Evolutionary conservation across 164 flowering plant species (phyloP).

Genomic region (Echeveria elegans): DNA sequence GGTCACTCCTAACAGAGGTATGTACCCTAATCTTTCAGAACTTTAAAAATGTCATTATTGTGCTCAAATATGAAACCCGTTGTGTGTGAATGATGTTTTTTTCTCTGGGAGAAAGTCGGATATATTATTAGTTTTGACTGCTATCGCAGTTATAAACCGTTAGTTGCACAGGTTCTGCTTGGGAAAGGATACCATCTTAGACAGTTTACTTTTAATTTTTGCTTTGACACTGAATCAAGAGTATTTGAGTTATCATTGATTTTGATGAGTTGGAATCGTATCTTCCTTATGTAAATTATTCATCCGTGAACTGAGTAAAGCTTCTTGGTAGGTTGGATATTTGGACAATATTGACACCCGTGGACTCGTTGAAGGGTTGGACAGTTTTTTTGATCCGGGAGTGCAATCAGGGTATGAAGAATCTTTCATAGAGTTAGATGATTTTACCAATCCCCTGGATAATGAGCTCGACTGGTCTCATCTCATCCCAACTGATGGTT

Average conservation of each 20-base stretch:
- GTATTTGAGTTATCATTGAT: neutral
- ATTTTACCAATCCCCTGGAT: neutral
- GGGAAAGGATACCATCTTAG: neutral
- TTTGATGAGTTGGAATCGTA: neutral
- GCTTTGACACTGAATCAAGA: neutral
- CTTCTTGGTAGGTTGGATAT: slow-evolving; percentile 11
- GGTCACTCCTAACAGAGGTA: slow-evolving; percentile 14
- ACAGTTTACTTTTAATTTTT: neutral
- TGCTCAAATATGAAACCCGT: neutral
- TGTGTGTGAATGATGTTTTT: neutral
- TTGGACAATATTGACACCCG: neutral
- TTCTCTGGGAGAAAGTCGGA: neutral
- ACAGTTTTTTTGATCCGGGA: neutral
- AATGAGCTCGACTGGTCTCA: neutral
- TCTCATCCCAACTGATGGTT: slow-evolving; percentile 2
- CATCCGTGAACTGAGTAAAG: neutral
- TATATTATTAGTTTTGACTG: neutral
- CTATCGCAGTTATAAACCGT: neutral
- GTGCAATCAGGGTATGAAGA: neutral
- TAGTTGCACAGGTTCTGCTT: neutral
- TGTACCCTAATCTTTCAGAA: neutral
- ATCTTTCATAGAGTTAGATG: slow-evolving; percentile 5
- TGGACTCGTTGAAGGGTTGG: slow-evolving; percentile 17
- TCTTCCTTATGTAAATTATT: neutral
- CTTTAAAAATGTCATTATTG: neutral